Evolutionary conservation across 495 filamentous ascomycete species (phyloP).

Genomic region (Neurospora sp.): DNA sequence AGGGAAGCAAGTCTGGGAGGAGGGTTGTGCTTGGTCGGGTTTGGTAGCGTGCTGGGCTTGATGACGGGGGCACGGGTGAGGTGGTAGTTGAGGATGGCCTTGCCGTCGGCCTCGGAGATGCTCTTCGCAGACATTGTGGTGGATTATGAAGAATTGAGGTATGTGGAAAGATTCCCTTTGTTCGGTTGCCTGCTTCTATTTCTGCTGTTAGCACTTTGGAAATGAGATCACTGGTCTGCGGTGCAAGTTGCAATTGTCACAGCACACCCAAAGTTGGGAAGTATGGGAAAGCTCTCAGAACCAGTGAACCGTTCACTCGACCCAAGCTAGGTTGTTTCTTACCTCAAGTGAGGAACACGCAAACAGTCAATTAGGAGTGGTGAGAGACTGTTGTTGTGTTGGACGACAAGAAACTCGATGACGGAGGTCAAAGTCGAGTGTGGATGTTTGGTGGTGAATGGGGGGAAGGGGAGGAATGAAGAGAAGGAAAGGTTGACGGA

Average conservation of each 20-base stretch:
- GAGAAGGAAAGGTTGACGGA: background rate
- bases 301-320: background rate
- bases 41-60: constrained; percentile 90
- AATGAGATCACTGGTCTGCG: background rate
- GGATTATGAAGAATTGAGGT: constrained; percentile 9
- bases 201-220: constrained; percentile 2
- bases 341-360: constrained; percentile 15
- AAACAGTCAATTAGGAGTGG: constrained; percentile 4
- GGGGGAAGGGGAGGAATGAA: background rate
- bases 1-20: constrained; percentile 83
- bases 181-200: constrained; percentile 6
- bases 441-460: background rate
- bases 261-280: background rate
- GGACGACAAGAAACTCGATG: background rate
- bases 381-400: background rate
- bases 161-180: constrained; percentile 4
- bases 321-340: background rate
- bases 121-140: constrained; percentile 92
- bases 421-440: background rate
- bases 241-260: background rate
- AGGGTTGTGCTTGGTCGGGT: constrained; percentile 79
- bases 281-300: background rate
- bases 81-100: constrained; percentile 99
- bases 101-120: constrained; percentile 98
- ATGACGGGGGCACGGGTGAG: constrained; percentile 96